Conservation (phyloP, 345 rosid species). For the Eucalyptus erythrocorys region DNA sequence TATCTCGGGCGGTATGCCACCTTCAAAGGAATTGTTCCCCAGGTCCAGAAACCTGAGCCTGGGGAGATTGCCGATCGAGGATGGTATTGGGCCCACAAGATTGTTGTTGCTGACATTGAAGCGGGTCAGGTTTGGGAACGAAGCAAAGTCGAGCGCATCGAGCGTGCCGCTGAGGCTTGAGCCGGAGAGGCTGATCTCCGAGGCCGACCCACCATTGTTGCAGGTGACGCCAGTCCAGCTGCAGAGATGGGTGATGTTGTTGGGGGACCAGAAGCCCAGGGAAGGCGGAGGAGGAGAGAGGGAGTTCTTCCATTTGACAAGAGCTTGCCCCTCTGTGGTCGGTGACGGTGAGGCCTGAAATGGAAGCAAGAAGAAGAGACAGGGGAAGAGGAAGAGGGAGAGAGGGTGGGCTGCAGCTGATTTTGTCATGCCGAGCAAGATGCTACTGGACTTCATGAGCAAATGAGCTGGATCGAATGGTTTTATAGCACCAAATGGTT, state of each 20-base stretch:
- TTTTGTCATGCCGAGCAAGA: neutral
- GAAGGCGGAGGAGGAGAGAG: slow-evolving; percentile 4
- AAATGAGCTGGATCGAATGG: neutral
- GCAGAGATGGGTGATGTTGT: slow-evolving; percentile 41
- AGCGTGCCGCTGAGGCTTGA: slow-evolving; percentile 20
- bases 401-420: neutral
- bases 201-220: slow-evolving; percentile 5
- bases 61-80: neutral
- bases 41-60: neutral
- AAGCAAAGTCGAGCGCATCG: slow-evolving; percentile 28
- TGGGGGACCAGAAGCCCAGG: slow-evolving; percentile 41
- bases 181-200: slow-evolving; percentile 19
- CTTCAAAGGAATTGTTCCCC: fast-evolving
- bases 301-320: slow-evolving; percentile 31
- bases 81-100: neutral
- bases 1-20: neutral
- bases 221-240: slow-evolving; percentile 50
- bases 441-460: neutral
- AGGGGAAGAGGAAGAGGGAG: neutral
- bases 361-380: slow-evolving; percentile 7
- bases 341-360: slow-evolving; percentile 15
- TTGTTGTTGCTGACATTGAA: slow-evolving; percentile 41
- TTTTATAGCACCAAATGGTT: neutral
- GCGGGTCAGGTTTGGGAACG: slow-evolving; percentile 27
- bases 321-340: slow-evolving; percentile 46